Evolutionary conservation across 495 filamentous ascomycete genomes (phyloP).

Genomic region (Amniculicola lignicola): DNA sequence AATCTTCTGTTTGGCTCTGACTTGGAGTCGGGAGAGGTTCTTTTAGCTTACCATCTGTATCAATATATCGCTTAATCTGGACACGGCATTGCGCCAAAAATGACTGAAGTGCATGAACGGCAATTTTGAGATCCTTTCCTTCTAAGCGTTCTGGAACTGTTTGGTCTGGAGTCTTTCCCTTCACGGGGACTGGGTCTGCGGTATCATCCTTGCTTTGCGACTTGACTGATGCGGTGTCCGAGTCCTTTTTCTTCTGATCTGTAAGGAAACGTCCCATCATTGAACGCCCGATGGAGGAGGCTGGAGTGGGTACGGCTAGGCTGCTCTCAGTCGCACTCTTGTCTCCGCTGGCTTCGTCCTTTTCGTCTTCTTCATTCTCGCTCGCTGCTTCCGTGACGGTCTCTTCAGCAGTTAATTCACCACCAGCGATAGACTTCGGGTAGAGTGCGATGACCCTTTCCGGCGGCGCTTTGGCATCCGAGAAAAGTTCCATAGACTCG

Average conservation of each 20-base stretch:
- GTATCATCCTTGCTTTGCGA: slow-evolving; percentile 52
- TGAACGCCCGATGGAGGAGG: slow-evolving; percentile 26
- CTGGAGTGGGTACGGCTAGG: slow-evolving; percentile 22
- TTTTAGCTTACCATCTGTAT: slow-evolving; percentile 71
- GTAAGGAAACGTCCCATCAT: slow-evolving; percentile 52
- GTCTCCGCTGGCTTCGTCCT: slow-evolving; percentile 43
- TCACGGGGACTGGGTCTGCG: slow-evolving; percentile 49
- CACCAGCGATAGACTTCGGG: slow-evolving; percentile 80
- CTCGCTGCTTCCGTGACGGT: slow-evolving; percentile 36
- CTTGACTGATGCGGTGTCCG: slow-evolving; percentile 63
- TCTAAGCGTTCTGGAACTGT: slow-evolving; percentile 53
- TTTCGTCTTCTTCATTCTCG: slow-evolving; percentile 52
- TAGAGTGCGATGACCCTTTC: slow-evolving; percentile 84
- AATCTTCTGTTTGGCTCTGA: slow-evolving; percentile 46
- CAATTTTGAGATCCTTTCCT: slow-evolving; percentile 74
- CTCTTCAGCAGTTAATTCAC: slow-evolving; percentile 62
- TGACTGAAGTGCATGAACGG: slow-evolving; percentile 74
- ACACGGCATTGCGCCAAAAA: slow-evolving; percentile 82
- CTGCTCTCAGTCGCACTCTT: slow-evolving; percentile 35
- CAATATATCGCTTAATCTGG: slow-evolving; percentile 75
- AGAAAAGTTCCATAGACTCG: slow-evolving; percentile 88
- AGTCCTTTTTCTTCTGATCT: slow-evolving; percentile 52
- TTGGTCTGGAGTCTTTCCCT: slow-evolving; percentile 38
- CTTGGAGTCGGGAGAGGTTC: slow-evolving; percentile 49
- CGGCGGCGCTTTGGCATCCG: slow-evolving; percentile 81